These are phyloP conservation scores for Cercophora newfieldiana DNA, from an alignment of 495 filamentous ascomycete species.

Conservation along the genomic window DNA sequence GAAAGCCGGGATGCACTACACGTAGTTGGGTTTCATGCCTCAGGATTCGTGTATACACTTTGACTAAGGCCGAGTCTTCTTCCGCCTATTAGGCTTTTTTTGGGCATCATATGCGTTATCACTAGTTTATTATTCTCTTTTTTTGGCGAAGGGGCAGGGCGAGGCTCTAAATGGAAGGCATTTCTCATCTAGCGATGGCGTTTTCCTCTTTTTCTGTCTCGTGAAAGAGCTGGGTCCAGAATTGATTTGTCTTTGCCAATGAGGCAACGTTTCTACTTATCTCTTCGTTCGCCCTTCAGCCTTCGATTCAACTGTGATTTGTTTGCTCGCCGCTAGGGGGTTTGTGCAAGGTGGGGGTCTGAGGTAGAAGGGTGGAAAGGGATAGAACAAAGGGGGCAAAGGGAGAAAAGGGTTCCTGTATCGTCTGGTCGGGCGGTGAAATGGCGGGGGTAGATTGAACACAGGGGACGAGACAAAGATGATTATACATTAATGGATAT, in stretches of 20 bases:
- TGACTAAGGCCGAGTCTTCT: background rate
- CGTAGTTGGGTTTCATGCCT: background rate
- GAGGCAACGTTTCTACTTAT: background rate
- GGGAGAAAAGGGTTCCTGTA: background rate
- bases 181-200: conserved; percentile 16
- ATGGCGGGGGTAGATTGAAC: background rate
- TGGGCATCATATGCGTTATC: conserved; percentile 17
- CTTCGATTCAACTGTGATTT: background rate
- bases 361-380: background rate
- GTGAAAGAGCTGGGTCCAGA: background rate
- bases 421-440: background rate
- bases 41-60: background rate
- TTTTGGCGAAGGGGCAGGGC: background rate
- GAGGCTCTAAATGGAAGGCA: background rate
- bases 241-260: background rate
- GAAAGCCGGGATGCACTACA: background rate
- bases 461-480: background rate
- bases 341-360: background rate
- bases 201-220: background rate
- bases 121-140: conserved; percentile 1
- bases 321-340: background rate
- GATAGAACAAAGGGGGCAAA: background rate
- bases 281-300: too few relatives aligned
- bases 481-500: conserved; percentile 17
- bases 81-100: background rate